Evolutionary conservation across 2,329 filamentous ascomycete genomes (phyloP), one percentile per base, ranked within the genome.

Genomic region (Fusarium praegraminearum): DNA sequence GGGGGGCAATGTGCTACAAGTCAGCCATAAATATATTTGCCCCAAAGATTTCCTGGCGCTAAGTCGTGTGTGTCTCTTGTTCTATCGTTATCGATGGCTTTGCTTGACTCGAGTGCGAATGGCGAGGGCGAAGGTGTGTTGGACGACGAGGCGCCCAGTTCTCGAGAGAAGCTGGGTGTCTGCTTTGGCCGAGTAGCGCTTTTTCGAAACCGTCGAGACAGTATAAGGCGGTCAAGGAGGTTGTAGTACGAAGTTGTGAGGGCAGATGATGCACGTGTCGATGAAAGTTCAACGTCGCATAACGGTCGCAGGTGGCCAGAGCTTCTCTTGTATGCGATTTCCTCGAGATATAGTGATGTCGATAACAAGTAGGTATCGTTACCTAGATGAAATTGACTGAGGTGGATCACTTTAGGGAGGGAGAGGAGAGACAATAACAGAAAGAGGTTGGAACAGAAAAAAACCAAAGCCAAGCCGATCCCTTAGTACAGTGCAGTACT

Each of bases 21-120:
- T 57, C 47, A 62, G 67, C 73, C 71, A 76, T 76, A 53, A 63
- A 75, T 45, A 45, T 54, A 24, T 53, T 60, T 47, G 38, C 38
- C 57, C 57, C 18, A 57, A 51, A 49, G 32, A 35, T 33, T 43
- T 35, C 54, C 24, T 22, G 24, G n/a, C 43, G 33, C 18, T 16
- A 28, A 13, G 11, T 40, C 38, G 22, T 30, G 18, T 30, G 13
- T 38, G 33, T 22, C n/a, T 56, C 7, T 49, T 16, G 22, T 41
- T 54, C n/a, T 38, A 26, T 46, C n/a, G 38, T 38, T 46, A 44
- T 58, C 40, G 32, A 33, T 24, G 26, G 53, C 36, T 46, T 41
- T 56, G 53, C 43, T 65, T 57, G 61, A 55, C 45, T 58, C 50
- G 36, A 56, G 53, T 33, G 41, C 20, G 22, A 24, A 45, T 30